A percentile compares a stretch with the other conserved stretches of the same genome.
Conservation (phyloP, 352 stramenopile species). For the Globisporangium cylindrosporum region DNA sequence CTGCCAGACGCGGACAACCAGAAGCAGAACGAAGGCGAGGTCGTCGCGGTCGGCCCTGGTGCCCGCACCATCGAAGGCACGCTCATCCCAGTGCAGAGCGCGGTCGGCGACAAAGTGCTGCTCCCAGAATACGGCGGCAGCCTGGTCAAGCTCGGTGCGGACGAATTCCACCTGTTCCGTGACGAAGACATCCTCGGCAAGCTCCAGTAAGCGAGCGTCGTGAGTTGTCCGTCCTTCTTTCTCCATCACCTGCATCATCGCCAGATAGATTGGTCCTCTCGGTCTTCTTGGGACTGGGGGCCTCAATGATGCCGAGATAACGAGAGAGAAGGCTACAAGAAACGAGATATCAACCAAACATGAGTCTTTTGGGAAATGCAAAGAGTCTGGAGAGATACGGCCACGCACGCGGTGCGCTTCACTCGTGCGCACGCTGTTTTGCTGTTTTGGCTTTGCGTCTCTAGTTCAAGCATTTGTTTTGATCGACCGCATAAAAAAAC, state of each 20-base stretch:
- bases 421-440: background rate
- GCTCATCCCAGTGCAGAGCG: constrained; percentile 85
- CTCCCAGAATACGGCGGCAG: constrained; percentile 95
- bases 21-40: constrained; percentile 93
- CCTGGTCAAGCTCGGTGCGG: constrained; percentile 89
- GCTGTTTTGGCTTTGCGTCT: background rate
- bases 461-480: constrained; percentile 3
- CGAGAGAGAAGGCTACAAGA: background rate
- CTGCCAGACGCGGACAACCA: constrained; percentile 91
- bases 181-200: constrained; percentile 98
- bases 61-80: constrained; percentile 86
- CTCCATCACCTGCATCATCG: background rate
- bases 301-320: constrained; percentile 11
- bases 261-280: constrained; percentile 6
- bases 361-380: constrained; percentile 2
- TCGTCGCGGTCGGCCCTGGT: constrained; percentile 93
- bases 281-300: background rate
- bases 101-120: constrained; percentile 93
- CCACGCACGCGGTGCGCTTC: background rate
- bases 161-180: constrained; percentile 94
- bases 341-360: constrained; percentile 2
- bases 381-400: background rate
- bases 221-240: background rate
- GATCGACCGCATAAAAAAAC: constrained; percentile 9
- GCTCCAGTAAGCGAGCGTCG: constrained; percentile 69